Evolutionary conservation across 805 yeast species (phyloP), one percentile per base, ranked within the genome.

Genomic region (Diddensiella caesifluorescens): DNA sequence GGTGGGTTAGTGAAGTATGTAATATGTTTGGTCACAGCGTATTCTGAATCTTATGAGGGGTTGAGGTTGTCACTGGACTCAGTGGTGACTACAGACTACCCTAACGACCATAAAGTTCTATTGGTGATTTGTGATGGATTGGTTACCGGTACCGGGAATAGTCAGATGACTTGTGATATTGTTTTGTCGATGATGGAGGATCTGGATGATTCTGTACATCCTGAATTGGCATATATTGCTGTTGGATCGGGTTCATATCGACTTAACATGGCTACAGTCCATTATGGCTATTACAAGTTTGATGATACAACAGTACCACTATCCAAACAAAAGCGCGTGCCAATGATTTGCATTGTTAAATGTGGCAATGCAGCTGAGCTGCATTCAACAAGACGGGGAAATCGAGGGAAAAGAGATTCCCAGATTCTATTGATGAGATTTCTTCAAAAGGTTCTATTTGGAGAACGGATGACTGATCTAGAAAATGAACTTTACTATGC

Each of bases 341-440:
- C 96, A 1, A 69, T 88, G 50, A 59, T 89, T 18, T 68, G 80
- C 22, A 69, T 89, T 53, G 94, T 85, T 22, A 88, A 88, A 61
- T 83, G 94, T 63, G 97, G 97, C 46, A 81, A 95, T 87, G 9
- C 79, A 71, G 18, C 95, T 87, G 60, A 56, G 47, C 16, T 30
- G n/a, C 6, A 77, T 10, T 70, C 80, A 3, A 68, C 80, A 2
- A 81, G 80, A 57, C 95, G 95, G 3, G 97, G 97, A 52, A 88
- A 88, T 61, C 80, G 97, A 71, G 97, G 54, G 95, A 89, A 89
- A 63, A 82, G 97, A 67, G 97, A 89, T 60, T 85, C 96, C 19
- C 97, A 89, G 62, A 81, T 89, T 43, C 80, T 89, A 48, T 68
- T 89, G 54, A 89, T 89, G 97, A 77, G 90, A 0, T 88, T 88